Conservation (phyloP, 805 yeast species). For the Zygoascus tannicola region DNA sequence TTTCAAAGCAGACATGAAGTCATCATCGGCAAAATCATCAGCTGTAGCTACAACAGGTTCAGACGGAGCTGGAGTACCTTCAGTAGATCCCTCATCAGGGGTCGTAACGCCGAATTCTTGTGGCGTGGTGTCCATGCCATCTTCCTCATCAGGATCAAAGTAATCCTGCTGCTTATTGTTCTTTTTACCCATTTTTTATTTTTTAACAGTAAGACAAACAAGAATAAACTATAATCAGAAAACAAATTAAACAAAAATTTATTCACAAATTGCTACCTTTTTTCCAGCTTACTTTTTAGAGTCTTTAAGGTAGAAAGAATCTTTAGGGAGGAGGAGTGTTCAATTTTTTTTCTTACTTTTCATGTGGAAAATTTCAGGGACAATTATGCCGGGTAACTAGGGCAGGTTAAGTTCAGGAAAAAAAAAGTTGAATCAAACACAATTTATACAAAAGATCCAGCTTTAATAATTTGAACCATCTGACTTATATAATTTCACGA, state of each 20-base stretch:
- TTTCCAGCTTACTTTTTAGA: too few relatives aligned
- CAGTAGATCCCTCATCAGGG: constrained; percentile 27
- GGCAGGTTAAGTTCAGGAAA: too few relatives aligned
- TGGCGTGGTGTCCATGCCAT: constrained; percentile 37
- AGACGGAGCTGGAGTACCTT: constrained; percentile 17
- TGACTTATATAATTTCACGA: constrained; percentile 20
- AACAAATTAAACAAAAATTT: too few relatives aligned
- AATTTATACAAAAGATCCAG: too few relatives aligned
- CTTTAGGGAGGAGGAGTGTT: too few relatives aligned
- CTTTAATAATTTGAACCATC: background rate
- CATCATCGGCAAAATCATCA: constrained; percentile 31
- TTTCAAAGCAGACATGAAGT: constrained; percentile 74
- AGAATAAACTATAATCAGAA: too few relatives aligned
- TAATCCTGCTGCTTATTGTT: constrained; percentile 58
- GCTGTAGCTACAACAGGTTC: constrained; percentile 27
- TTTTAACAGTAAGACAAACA: background rate
- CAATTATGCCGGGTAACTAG: too few relatives aligned
- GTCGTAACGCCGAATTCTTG: constrained; percentile 44
- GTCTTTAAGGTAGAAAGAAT: too few relatives aligned
- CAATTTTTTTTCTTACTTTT: too few relatives aligned
- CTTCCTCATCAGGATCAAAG: constrained; percentile 71
- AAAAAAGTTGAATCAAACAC: too few relatives aligned
- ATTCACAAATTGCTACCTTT: too few relatives aligned
- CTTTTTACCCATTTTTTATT: constrained; percentile 23
- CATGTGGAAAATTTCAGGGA: too few relatives aligned